Percentiles rank a stretch among this genome's conserved stretches.
Conservation (phyloP, 306 rosid genomes). For the Casuarina cunninghamiana region DNA sequence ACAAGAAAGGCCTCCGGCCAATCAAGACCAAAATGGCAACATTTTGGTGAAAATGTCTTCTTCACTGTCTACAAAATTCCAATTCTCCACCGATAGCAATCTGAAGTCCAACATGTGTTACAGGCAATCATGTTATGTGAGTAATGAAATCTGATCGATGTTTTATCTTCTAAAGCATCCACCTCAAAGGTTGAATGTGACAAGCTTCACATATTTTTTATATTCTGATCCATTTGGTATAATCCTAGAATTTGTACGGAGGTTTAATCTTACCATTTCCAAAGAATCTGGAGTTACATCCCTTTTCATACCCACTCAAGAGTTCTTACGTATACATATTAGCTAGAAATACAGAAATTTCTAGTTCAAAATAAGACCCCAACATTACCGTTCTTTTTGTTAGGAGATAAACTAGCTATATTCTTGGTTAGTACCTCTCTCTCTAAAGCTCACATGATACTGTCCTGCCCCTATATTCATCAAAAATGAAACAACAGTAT, state of each 20-base stretch:
- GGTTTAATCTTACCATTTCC: too few species aligned
- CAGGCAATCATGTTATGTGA: too few species aligned
- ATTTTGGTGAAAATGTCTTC: too few species aligned
- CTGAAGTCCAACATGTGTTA: too few species aligned
- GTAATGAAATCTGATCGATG: neutral
- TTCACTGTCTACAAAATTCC: too few species aligned
- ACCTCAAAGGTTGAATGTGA: neutral
- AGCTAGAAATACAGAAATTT: too few species aligned
- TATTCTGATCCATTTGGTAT: neutral
- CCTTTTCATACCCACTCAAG: too few species aligned
- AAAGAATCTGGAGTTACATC: too few species aligned
- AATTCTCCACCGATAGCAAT: neutral
- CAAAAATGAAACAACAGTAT: conserved; percentile 25
- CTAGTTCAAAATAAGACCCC: too few species aligned
- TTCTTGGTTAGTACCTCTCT: conserved; percentile 4
- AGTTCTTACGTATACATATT: too few species aligned
- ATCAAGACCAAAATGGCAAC: too few species aligned
- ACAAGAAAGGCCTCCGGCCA: too few species aligned
- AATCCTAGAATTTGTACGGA: neutral
- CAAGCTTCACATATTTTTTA: neutral
- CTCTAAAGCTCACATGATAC: neutral
- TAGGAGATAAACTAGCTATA: neutral
- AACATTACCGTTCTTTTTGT: neutral
- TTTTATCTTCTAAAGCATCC: neutral
- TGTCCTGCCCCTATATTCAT: neutral